Evolutionary conservation across 2,329 filamentous ascomycete species (phyloP), one percentile per base, ranked within the genome.

Genomic region (Clarireedia paspali): DNA sequence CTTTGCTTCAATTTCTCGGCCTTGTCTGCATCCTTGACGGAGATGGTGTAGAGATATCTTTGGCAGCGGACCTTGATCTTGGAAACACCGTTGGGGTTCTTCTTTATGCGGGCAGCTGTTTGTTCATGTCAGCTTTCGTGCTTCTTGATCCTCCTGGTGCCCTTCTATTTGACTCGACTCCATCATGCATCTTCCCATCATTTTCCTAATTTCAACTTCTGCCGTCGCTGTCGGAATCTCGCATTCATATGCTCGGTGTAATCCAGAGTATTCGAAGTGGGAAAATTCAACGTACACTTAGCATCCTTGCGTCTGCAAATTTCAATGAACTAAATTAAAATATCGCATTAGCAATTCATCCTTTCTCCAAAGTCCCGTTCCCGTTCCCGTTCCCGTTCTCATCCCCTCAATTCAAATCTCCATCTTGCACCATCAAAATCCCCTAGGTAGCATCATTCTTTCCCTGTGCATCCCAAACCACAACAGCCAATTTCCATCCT

Each of bases 1-100:
- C 85, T 91, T 85, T 97, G 92, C 91, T 96, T 97, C 69, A 99
- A 87, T 89, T 99, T 99, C 82, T 97, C 94, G 77, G 92, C 95
- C 89, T 97, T 97, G 75, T 96, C 94, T 73, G 85, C 84, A 80
- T 99, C 94, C 86, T 96, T 96, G 72, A 99, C 87, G 75, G 95
- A 89, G 70, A 99, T 87, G 69, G 94, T 96, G 88, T 99, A 99
- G 69, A 99, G 83, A 83, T 94, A 86, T 73, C 86, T 85, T 75
- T 89, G 83, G 88, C 94, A 97, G 77, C 94, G 90, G 84, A 99
- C 92, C 90, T 99, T 99, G 91, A 99, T 97, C 88, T 99, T 99
- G 87, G 94, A 91, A 83, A 92, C 87, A 75, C 87, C 83, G 73
- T 81, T 80, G 80, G 88, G 86, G 49, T 87, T 95, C 84, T 95